Conservation (phyloP, 768 basidiomycete genomes). For the Mycena kentingensis region DNA sequence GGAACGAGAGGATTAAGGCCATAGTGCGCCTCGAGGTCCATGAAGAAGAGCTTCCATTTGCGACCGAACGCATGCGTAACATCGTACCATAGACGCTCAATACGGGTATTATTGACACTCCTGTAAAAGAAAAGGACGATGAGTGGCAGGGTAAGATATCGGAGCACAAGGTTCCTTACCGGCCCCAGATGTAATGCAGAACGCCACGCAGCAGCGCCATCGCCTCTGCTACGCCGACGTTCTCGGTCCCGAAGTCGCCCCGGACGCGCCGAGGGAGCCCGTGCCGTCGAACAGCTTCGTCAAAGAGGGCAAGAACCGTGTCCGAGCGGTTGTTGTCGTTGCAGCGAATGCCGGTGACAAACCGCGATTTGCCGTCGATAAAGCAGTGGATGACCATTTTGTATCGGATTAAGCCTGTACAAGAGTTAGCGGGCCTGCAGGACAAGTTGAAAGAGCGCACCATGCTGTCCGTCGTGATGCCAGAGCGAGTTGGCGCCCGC, state of each 20-base stretch:
- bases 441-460: slow-evolving; percentile 14
- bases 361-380: slow-evolving; percentile 43
- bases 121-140: too few relatives aligned
- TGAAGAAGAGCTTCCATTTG: slow-evolving; percentile 43
- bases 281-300: slow-evolving; percentile 20
- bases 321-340: slow-evolving; percentile 42
- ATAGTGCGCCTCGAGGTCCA: slow-evolving; percentile 31
- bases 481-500: slow-evolving; percentile 39
- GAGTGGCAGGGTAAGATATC: too few relatives aligned
- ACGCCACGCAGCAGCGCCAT: slow-evolving; percentile 5
- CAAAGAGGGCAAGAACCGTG: slow-evolving; percentile 43
- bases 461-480: slow-evolving; percentile 43
- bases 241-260: slow-evolving; percentile 13
- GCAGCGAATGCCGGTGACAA: slow-evolving; percentile 37
- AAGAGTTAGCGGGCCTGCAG: too few relatives aligned
- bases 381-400: slow-evolving; percentile 37
- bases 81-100: slow-evolving; percentile 42
- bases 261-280: slow-evolving; percentile 36
- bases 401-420: slow-evolving; percentile 27
- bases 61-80: slow-evolving; percentile 34
- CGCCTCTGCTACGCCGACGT: slow-evolving; percentile 4
- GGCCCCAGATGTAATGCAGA: slow-evolving; percentile 7
- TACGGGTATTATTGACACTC: slow-evolving; percentile 41
- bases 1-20: slow-evolving; percentile 29
- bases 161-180: neutral